phyloP scores from a whole-genome alignment of 2,329 filamentous ascomycete species.

The Calonectria crousiana region DNA sequence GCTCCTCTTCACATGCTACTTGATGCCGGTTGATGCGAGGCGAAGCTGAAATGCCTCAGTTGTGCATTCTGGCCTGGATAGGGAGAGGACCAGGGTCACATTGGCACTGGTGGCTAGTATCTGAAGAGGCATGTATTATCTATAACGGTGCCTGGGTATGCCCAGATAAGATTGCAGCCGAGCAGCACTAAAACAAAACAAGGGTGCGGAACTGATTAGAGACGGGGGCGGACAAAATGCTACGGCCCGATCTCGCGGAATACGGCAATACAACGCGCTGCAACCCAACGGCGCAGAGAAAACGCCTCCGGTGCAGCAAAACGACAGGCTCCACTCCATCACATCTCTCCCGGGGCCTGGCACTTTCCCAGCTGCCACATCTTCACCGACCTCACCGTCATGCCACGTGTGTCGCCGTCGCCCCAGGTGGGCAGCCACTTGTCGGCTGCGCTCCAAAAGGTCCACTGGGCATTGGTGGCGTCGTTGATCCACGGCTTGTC shows the following conservation, averaged over 20 bases:
- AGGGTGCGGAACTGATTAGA: background rate
- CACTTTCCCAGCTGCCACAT: constrained; percentile 57
- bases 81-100: background rate
- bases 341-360: constrained; percentile 21
- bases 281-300: background rate
- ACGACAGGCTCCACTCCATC: background rate
- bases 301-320: background rate
- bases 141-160: background rate
- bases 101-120: background rate
- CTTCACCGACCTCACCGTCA: constrained; percentile 60
- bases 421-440: constrained; percentile 63
- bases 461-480: constrained; percentile 51
- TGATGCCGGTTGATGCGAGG: background rate
- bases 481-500: constrained; percentile 61
- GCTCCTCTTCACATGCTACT: background rate
- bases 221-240: background rate
- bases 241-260: background rate
- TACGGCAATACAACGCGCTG: background rate
- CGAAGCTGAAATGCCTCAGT: constrained; percentile 11
- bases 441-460: constrained; percentile 56
- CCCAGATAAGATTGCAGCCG: background rate
- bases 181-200: background rate
- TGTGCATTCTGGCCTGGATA: background rate
- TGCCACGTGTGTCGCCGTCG: constrained; percentile 54
- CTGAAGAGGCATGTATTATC: background rate